These are phyloP conservation scores for Sonneratia alba DNA, from an alignment of 345 rosid genomes.

Conservation along the genomic window DNA sequence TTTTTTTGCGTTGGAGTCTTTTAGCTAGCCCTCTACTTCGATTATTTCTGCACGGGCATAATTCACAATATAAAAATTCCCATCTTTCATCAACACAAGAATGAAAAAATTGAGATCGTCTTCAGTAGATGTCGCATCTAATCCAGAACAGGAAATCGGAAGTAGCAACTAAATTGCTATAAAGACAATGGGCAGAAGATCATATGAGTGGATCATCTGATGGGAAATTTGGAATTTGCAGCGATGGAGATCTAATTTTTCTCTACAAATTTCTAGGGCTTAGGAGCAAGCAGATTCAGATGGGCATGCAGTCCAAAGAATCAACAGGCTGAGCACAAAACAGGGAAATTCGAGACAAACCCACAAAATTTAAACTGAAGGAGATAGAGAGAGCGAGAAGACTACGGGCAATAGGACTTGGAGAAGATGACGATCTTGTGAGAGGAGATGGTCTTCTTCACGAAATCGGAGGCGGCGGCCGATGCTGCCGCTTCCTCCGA, in stretches of 20 bases:
- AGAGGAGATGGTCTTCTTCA: conserved; percentile 62
- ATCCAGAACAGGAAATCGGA: too few relatives aligned
- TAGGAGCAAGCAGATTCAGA: not conserved
- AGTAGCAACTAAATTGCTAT: not conserved
- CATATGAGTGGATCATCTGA: not conserved
- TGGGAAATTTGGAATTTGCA: not conserved
- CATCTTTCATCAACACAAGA: not conserved
- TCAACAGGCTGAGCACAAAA: not conserved
- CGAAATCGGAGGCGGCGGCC: conserved; percentile 39
- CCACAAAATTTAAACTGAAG: not conserved
- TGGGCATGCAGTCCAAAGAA: not conserved
- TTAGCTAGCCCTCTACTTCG: not conserved
- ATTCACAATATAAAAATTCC: not conserved
- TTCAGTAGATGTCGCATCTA: not conserved
- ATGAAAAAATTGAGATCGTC: not conserved
- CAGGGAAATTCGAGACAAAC: not conserved
- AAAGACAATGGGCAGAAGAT: not conserved
- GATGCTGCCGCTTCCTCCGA: conserved; percentile 17
- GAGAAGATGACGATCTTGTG: conserved; percentile 94
- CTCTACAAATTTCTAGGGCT: too few relatives aligned
- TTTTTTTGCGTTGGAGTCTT: too few relatives aligned
- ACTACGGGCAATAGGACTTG: conserved; percentile 94
- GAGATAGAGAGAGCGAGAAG: conserved; percentile 4
- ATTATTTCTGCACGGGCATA: not conserved
- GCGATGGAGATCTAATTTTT: too few relatives aligned